Evolutionary conservation across 176 grass and related monocot species (phyloP).

Genomic region (Aegilops bicornis): DNA sequence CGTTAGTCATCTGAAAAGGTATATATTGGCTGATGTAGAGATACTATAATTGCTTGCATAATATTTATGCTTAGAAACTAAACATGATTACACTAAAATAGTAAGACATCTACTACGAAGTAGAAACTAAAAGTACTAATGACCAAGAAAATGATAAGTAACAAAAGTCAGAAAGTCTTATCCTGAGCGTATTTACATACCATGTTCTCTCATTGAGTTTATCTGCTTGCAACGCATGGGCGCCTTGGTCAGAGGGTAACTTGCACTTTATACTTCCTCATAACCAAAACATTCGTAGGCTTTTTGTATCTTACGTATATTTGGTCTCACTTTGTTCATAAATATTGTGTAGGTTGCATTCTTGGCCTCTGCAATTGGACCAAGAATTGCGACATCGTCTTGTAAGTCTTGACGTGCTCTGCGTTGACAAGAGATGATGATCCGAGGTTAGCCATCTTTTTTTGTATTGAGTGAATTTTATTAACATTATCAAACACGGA

Average conservation of each 20-base stretch:
- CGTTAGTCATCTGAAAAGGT: neutral
- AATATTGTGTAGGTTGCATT: slow-evolving; percentile 70
- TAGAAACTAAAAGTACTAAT: neutral
- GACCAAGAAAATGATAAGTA: neutral
- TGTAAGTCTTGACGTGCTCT: too few species aligned
- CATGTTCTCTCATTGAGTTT: neutral
- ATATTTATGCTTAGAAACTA: neutral
- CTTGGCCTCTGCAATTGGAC: slow-evolving; percentile 85
- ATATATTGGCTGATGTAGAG: neutral
- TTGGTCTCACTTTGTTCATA: slow-evolving; percentile 19
- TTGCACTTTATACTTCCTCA: neutral
- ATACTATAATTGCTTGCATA: neutral
- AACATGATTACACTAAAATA: neutral
- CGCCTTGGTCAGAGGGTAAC: neutral
- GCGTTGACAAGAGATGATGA: slow-evolving; percentile 76
- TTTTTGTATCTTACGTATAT: slow-evolving; percentile 19
- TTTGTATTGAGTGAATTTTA: slow-evolving; percentile 13
- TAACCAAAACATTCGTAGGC: slow-evolving; percentile 7
- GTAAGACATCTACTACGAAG: neutral
- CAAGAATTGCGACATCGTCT: slow-evolving; percentile 95
- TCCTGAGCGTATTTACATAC: neutral
- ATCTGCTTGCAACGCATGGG: neutral
- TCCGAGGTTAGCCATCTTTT: slow-evolving; percentile 59
- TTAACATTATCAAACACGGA: slow-evolving; percentile 16
- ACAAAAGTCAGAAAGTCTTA: neutral